phyloP scores from a whole-genome alignment of 495 filamentous ascomycete species.

The Penicillium cataractarum region DNA sequence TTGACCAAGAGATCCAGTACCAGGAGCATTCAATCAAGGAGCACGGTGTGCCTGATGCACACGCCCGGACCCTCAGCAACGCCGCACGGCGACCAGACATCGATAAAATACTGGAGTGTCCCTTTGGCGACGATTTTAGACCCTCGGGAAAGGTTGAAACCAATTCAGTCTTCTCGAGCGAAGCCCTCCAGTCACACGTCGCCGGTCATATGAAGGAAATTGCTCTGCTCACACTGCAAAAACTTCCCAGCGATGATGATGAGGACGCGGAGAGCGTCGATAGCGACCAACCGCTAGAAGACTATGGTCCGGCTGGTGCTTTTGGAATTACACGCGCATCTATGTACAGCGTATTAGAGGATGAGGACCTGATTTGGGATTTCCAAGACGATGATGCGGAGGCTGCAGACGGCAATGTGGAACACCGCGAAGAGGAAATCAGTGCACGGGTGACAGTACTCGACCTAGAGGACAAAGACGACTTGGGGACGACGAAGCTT shows the following conservation, averaged over 20 bases:
- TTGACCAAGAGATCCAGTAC: conserved; percentile 31
- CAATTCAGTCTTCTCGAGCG: conserved; percentile 32
- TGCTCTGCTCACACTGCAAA: conserved; percentile 38
- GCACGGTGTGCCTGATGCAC: conserved; percentile 34
- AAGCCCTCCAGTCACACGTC: conserved; percentile 37
- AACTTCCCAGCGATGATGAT: conserved; percentile 33
- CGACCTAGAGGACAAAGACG: conserved; percentile 33
- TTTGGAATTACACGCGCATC: conserved; percentile 25
- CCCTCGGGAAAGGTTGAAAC: conserved; percentile 27
- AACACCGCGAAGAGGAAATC: conserved; percentile 28
- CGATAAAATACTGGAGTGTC: conserved; percentile 31
- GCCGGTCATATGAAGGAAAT: conserved; percentile 40
- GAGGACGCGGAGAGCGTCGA: conserved; percentile 28
- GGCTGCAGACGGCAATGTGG: conserved; percentile 9
- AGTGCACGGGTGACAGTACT: conserved; percentile 27
- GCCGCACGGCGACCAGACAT: conserved; percentile 33
- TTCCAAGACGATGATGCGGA: conserved; percentile 31
- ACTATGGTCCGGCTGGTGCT: conserved; percentile 24
- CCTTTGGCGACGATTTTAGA: conserved; percentile 38
- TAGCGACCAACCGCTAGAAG: conserved; percentile 35
- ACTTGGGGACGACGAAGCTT: conserved; percentile 33
- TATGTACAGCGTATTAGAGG: conserved; percentile 39
- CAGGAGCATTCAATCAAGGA: conserved; percentile 35
- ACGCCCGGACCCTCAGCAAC: conserved; percentile 30
- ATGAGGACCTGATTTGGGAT: conserved; percentile 31